Evolutionary conservation across 306 rosid species (phyloP), one percentile per base, ranked within the genome.

Genomic region (Calophaca sinica): DNA sequence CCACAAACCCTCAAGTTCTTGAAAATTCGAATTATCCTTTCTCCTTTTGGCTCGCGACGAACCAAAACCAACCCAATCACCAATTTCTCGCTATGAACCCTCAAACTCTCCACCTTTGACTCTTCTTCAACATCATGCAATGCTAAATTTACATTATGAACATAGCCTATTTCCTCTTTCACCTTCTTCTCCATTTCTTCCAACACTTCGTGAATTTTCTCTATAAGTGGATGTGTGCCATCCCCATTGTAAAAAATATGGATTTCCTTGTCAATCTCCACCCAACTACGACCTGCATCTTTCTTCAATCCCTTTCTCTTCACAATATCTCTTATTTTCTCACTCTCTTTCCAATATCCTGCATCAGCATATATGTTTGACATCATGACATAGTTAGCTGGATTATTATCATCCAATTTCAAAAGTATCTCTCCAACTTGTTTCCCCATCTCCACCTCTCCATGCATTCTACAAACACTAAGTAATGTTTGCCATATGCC

Each of bases 281-380:
- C 90, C 90, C 92, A 90, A 51, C 96, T 84, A 35, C 86, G 88
- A 5, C 88, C 92, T 5, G 88, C 89, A 15, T 88, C 87, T 80
- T 88, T 89, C 84, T 74, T 84, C 49, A 90, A 74, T 9, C 88
- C 87, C 62, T 86, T 86, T 68, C 44, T 81, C 84, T 81, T 90
- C 74, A 55, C 85, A 2, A 52, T 12, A 26, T 54, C 39, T 77
- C 92, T 88, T 72, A 88, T 35, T 79, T 70, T 83, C 77, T 87
- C 89, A 68, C 88, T 84, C 51, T 86, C 89, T 74, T 84, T 84
- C 92, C 90, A 90, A 65, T 86, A 74, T 8, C 90, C 87, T 2
- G 88, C 84, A 29, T 88, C 86, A 10, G 90, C 88, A 9, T 72
- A 90, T 0, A 90, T 72, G 62, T 88, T 90, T 36, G 90, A 90